Evolutionary conservation across 2,329 filamentous ascomycete species (phyloP).

Genomic region (Ophiobolus disseminans): DNA sequence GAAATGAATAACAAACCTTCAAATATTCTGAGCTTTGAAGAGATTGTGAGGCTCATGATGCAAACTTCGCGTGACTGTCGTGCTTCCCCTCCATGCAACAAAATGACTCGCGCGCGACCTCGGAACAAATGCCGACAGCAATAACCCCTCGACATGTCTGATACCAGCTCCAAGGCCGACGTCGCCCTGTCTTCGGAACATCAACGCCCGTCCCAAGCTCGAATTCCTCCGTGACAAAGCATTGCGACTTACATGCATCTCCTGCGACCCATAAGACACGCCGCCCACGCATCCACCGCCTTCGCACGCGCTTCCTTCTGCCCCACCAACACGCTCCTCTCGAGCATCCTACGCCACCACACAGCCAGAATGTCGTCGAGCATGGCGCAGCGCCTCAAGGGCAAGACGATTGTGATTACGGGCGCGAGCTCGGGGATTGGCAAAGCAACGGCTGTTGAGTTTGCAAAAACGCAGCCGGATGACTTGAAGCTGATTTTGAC

Average conservation of each 20-base stretch:
- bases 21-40: not conserved
- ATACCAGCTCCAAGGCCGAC: too few species aligned
- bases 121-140: conserved; percentile 8
- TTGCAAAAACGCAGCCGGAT: conserved; percentile 82
- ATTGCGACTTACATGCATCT: conserved; percentile 29
- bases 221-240: conserved; percentile 11
- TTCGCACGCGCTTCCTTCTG: conserved; percentile 17
- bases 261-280: conserved; percentile 12
- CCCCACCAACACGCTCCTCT: conserved; percentile 16
- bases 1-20: conserved; percentile 6
- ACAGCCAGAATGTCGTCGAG: conserved; percentile 69
- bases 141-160: conserved; percentile 3
- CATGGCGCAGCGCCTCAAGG: conserved; percentile 81
- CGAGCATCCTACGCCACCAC: conserved; percentile 18
- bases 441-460: conserved; percentile 82
- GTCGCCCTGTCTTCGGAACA: conserved; percentile 2
- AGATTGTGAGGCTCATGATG: not conserved
- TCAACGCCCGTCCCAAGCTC: not conserved
- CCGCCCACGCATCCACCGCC: conserved; percentile 24
- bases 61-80: conserved; percentile 8
- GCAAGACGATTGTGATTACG: conserved; percentile 92
- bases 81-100: conserved; percentile 19
- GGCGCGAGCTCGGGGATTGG: conserved; percentile 95
- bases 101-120: conserved; percentile 28
- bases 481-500: conserved; percentile 85